Evolutionary conservation across 192 early-diverging fungal genomes (phyloP).

Genomic region (Cetraspora pellucida): DNA sequence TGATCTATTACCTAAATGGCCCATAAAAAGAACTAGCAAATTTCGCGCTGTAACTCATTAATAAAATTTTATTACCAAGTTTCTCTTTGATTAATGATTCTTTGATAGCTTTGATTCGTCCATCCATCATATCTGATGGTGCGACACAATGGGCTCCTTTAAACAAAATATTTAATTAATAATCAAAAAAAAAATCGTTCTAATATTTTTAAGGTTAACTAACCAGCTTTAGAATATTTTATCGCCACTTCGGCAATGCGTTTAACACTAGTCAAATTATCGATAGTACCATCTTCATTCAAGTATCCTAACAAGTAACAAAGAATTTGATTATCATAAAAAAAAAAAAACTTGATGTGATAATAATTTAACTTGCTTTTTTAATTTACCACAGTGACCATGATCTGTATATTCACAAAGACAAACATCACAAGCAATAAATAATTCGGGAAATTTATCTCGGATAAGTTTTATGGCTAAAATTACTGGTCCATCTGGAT

Average conservation of each 20-base stretch:
- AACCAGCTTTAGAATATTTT: slow-evolving; percentile 86
- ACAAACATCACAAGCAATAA: slow-evolving; percentile 94
- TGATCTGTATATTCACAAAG: slow-evolving; percentile 95
- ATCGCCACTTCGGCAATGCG: slow-evolving; percentile 84
- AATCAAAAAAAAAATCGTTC: neutral
- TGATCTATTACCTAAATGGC: slow-evolving; percentile 74
- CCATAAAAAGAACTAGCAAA: slow-evolving; percentile 96
- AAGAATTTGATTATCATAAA: neutral
- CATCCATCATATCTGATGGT: slow-evolving; percentile 99
- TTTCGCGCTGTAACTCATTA: slow-evolving; percentile 98
- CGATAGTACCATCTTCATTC: slow-evolving; percentile 75
- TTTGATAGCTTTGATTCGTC: slow-evolving; percentile 92
- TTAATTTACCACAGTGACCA: slow-evolving; percentile 86
- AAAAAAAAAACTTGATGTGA: neutral
- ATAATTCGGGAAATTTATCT: slow-evolving; percentile 72
- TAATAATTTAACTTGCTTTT: neutral
- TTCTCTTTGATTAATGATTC: slow-evolving; percentile 73
- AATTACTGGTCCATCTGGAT: slow-evolving; percentile 82
- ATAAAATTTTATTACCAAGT: slow-evolving; percentile 73
- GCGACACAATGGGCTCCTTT: slow-evolving; percentile 80
- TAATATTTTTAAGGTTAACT: neutral
- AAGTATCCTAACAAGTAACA: slow-evolving; percentile 37
- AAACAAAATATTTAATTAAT: neutral
- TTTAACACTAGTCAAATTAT: slow-evolving; percentile 77
- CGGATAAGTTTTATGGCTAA: slow-evolving; percentile 79